phyloP scores from a whole-genome alignment of 2,329 filamentous ascomycete species.

The Aureobasidium leucospermi region DNA sequence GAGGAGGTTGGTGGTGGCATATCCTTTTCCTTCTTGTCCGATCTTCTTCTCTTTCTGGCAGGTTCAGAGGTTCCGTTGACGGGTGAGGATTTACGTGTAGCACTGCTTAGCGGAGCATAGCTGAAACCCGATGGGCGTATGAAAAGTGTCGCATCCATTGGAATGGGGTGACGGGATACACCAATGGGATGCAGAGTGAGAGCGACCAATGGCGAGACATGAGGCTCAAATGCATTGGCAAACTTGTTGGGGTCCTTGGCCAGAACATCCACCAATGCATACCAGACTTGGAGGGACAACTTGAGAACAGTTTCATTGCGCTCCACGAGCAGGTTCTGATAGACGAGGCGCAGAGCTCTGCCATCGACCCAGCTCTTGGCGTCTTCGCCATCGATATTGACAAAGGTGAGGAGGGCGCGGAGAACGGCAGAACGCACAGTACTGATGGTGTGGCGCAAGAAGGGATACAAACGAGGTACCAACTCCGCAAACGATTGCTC shows the following conservation, averaged over 20 bases:
- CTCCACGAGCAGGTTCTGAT: constrained; percentile 93
- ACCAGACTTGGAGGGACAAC: constrained; percentile 82
- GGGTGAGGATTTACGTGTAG: constrained; percentile 34
- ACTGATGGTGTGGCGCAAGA: constrained; percentile 93
- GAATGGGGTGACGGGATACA: constrained; percentile 79
- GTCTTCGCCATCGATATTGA: constrained; percentile 70
- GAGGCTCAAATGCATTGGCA: constrained; percentile 63
- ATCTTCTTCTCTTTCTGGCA: constrained; percentile 72
- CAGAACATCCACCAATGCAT: constrained; percentile 64
- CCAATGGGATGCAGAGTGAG: constrained; percentile 87
- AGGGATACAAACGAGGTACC: constrained; percentile 89
- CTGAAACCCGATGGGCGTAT: constrained; percentile 87
- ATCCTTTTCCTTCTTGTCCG: constrained; percentile 70
- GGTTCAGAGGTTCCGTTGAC: constrained; percentile 51
- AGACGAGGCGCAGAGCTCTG: constrained; percentile 78
- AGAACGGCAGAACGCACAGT: constrained; percentile 90
- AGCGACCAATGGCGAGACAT: constrained; percentile 74
- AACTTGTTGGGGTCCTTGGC: constrained; percentile 55
- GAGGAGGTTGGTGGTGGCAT: constrained; percentile 39
- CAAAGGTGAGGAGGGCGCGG: constrained; percentile 85
- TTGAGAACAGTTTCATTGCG: constrained; percentile 75
- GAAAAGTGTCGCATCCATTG: constrained; percentile 85
- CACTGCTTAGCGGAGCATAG: constrained; percentile 51
- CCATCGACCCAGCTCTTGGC: constrained; percentile 90
- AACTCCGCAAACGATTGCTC: constrained; percentile 87